Evolutionary conservation across 2,329 filamentous ascomycete species (phyloP).

Genomic region (Tolypocladium album): DNA sequence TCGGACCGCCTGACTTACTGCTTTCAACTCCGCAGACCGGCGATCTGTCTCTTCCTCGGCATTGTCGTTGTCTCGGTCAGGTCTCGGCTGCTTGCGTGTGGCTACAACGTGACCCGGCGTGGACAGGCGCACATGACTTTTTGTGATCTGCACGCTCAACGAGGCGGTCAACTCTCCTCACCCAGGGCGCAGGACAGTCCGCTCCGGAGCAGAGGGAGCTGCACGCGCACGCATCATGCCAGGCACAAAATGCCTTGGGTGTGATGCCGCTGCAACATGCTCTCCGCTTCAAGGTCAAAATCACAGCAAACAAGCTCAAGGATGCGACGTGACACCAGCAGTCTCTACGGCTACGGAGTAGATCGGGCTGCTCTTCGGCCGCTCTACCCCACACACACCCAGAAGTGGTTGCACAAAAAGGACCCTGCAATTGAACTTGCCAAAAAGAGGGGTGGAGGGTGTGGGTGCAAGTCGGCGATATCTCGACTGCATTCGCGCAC

Average conservation of each 20-base stretch:
- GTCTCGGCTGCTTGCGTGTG: slow-evolving; percentile 9
- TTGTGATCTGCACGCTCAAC: not conserved
- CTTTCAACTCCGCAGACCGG: not conserved
- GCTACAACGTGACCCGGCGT: slow-evolving; percentile 1
- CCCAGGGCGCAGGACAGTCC: not conserved
- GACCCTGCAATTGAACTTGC: not conserved
- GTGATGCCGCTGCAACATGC: not conserved
- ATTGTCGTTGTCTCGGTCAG: not conserved
- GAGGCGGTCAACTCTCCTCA: slow-evolving; percentile 3
- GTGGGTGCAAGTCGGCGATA: not conserved
- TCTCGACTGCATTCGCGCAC: not conserved
- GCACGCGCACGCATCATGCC: not conserved
- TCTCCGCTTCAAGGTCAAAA: not conserved
- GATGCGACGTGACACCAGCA: slow-evolving; percentile 14
- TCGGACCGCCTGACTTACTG: not conserved
- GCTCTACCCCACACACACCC: not conserved
- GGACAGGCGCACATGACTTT: slow-evolving; percentile 1
- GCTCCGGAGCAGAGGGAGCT: not conserved
- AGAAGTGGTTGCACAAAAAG: not conserved
- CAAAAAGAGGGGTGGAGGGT: not conserved
- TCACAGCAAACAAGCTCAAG: not conserved
- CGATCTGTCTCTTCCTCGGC: not conserved
- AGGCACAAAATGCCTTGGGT: slow-evolving; percentile 1
- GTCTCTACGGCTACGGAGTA: not conserved
- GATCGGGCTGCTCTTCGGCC: slow-evolving; percentile 5